Conservation (phyloP, 768 basidiomycete species). For the Hygrophoropsis aurantiaca region DNA sequence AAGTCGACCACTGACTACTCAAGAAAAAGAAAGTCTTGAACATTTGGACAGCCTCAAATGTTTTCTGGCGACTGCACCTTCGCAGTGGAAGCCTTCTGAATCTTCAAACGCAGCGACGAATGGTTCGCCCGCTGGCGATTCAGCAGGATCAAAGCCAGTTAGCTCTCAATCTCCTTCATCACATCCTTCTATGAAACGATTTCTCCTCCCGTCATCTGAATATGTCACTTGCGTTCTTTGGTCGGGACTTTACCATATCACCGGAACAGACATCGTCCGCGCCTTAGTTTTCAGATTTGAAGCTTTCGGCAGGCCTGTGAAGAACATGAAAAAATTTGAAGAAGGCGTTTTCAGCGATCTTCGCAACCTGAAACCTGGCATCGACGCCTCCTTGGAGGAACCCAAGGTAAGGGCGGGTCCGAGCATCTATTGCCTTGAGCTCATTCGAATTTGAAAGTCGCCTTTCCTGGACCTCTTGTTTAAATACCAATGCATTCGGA, state of each 20-base stretch:
- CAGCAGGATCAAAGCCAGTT: conserved; percentile 11
- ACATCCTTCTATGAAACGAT: conserved; percentile 82
- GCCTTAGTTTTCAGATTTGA: conserved; percentile 94
- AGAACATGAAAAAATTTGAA: conserved; percentile 95
- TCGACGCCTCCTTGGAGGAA: conserved; percentile 90
- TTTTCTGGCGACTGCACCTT: conserved; percentile 85
- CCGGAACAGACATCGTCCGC: conserved; percentile 95
- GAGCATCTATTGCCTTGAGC: neutral
- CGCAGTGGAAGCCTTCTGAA: conserved; percentile 55
- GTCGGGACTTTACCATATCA: conserved; percentile 91
- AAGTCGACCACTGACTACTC: conserved; percentile 52
- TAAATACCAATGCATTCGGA: conserved; percentile 95
- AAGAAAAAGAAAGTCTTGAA: conserved; percentile 70
- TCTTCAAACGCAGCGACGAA: conserved; percentile 27
- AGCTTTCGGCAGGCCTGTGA: conserved; percentile 87
- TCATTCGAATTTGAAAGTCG: conserved; percentile 48
- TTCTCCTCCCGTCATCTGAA: conserved; percentile 84
- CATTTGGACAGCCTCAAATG: conserved; percentile 83
- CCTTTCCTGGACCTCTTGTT: conserved; percentile 92
- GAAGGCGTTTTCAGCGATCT: conserved; percentile 95
- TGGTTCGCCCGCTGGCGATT: conserved; percentile 9
- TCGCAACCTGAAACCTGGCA: conserved; percentile 89
- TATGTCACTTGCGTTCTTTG: conserved; percentile 91
- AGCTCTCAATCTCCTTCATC: conserved; percentile 47
- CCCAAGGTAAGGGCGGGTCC: conserved; percentile 69